Evolutionary conservation across 2,329 filamentous ascomycete species (phyloP).

Genomic region (Paecilomyces variotii): DNA sequence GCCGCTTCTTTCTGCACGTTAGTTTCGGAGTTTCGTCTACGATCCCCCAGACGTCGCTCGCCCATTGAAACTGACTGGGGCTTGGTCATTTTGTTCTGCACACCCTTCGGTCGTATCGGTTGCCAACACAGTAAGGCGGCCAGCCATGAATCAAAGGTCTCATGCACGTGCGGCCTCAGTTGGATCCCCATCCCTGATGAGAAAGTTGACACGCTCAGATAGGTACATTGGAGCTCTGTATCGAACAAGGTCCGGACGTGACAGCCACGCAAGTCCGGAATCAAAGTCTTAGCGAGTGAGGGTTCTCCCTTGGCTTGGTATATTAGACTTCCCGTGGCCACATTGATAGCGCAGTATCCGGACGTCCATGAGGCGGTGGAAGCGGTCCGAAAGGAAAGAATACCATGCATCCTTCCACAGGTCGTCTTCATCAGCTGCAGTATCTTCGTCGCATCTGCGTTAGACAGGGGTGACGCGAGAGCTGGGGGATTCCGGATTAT

Average conservation of each 20-base stretch:
- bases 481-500: conserved; percentile 18
- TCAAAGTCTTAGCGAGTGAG: conserved; percentile 39
- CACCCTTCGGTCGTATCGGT: conserved; percentile 42
- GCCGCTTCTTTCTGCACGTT: conserved; percentile 59
- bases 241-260: conserved; percentile 42
- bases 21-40: conserved; percentile 38
- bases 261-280: conserved; percentile 43
- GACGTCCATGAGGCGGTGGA: conserved; percentile 39
- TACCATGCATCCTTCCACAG: conserved; percentile 45
- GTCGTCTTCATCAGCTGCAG: conserved; percentile 45
- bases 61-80: conserved; percentile 38
- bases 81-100: conserved; percentile 44
- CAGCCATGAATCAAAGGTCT: conserved; percentile 46
- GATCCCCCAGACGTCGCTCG: conserved; percentile 35
- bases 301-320: conserved; percentile 45
- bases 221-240: conserved; percentile 36
- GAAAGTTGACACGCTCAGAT: conserved; percentile 42
- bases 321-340: conserved; percentile 42
- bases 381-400: conserved; percentile 42
- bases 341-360: conserved; percentile 45
- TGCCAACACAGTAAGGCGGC: conserved; percentile 46
- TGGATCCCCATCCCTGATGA: conserved; percentile 42
- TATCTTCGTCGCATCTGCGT: conserved; percentile 40
- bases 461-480: conserved; percentile 30
- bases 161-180: conserved; percentile 40